phyloP scores from a whole-genome alignment of 169 alveolate genomes.

The Neospora caninum region DNA sequence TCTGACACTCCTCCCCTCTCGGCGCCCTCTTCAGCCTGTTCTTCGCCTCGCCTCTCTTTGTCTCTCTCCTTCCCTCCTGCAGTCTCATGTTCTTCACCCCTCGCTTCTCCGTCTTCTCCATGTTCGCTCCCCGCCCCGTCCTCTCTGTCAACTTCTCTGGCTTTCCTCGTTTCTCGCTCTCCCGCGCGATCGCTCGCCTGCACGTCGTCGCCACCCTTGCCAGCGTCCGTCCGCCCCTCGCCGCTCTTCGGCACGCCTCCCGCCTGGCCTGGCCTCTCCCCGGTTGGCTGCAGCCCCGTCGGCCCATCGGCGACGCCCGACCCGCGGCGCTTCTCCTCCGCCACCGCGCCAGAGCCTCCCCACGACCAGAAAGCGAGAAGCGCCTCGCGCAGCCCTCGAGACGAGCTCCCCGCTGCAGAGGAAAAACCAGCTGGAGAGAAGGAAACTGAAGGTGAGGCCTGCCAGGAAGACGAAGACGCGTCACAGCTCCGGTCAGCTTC shows the following conservation, averaged over 20 bases:
- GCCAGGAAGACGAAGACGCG: not conserved
- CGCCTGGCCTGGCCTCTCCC: not conserved
- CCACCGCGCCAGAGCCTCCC: not conserved
- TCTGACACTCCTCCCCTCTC: not conserved
- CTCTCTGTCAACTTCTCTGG: constrained; percentile 9
- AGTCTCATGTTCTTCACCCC: not conserved
- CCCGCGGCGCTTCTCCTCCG: not conserved
- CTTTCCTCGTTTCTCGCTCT: not conserved
- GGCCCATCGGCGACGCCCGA: not conserved
- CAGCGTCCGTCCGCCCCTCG: too few relatives aligned
- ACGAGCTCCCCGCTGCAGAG: too few relatives aligned
- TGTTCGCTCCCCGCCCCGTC: not conserved
- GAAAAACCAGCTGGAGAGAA: too few relatives aligned
- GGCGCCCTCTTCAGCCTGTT: not conserved
- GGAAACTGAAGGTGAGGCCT: too few relatives aligned
- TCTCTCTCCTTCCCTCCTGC: not conserved
- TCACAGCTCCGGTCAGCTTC: too few relatives aligned
- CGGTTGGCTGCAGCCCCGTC: not conserved
- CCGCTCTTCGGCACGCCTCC: too few relatives aligned
- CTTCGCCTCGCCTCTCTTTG: not conserved
- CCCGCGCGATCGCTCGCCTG: not conserved
- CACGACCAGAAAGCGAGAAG: not conserved
- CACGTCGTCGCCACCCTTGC: not conserved
- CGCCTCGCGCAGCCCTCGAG: not conserved
- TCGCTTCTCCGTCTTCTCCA: not conserved